phyloP scores from a whole-genome alignment of 371 early-diverging fungal species.

The Mucor velutinosus region DNA sequence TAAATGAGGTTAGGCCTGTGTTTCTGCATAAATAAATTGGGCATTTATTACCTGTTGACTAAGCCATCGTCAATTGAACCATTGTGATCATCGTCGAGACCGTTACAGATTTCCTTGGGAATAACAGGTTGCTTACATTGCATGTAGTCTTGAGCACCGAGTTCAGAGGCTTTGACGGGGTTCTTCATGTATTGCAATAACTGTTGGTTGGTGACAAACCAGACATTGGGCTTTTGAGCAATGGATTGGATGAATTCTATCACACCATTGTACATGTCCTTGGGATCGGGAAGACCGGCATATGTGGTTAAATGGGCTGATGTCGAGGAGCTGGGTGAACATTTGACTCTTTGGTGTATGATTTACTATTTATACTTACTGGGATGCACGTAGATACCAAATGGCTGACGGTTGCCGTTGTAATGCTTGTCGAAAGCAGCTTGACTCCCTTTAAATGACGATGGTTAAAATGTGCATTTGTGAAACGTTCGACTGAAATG shows the following conservation, averaged over 20 bases:
- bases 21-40: not conserved
- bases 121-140: slow-evolving; percentile 60
- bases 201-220: slow-evolving; percentile 71
- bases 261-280: slow-evolving; percentile 37
- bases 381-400: slow-evolving; percentile 67
- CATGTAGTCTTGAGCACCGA: slow-evolving; percentile 58
- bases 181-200: slow-evolving; percentile 67
- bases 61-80: slow-evolving; percentile 47
- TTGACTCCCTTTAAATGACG: slow-evolving; percentile 24
- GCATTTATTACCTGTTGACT: slow-evolving; percentile 31
- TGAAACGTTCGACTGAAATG: not conserved
- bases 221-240: slow-evolving; percentile 54
- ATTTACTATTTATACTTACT: slow-evolving; percentile 27
- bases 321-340: not conserved
- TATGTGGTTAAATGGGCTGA: slow-evolving; percentile 54
- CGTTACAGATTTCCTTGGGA: slow-evolving; percentile 73
- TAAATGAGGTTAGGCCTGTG: not conserved
- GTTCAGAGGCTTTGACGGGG: slow-evolving; percentile 62
- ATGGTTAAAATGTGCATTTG: not conserved
- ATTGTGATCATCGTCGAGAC: slow-evolving; percentile 61
- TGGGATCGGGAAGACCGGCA: slow-evolving; percentile 48
- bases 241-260: slow-evolving; percentile 49
- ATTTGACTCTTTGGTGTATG: not conserved
- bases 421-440: slow-evolving; percentile 63
- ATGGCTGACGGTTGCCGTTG: slow-evolving; percentile 65